Base-by-base conservation (phyloP, 441 rosid species). In the Geranium incanum region DNA sequence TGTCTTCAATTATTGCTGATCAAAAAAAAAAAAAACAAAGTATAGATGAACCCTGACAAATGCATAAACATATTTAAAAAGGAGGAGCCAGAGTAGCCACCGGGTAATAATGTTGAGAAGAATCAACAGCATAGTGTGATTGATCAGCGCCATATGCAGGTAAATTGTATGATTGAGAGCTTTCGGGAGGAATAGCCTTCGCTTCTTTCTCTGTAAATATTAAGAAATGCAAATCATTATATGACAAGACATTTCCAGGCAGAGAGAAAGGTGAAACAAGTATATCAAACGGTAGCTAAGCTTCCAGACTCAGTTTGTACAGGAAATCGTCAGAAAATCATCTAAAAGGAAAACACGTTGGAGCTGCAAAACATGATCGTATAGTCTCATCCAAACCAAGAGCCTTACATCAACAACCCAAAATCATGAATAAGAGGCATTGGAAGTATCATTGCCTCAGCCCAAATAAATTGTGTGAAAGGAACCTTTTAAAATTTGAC, bases 121-220 rank as follows among this genome's bases (percentile, higher is more conserved):
- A 13, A 43, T 79, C 81, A 71, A 64, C 74, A 16, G 77, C 78
- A 71, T 23, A 80, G 73, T 59, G 74, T 64, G 84, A 62, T 68
- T 84, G 80, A 11, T 79, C 75, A 1, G 68, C 59, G 50, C 79
- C 80, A 71, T 77, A 84, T 37, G 69, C 72, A 0, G 69, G 57
- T 64, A 76, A 87, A 71, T 70, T 73, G 63, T 75, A 80, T 52
- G 74, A 73, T 75, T 84, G 88, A 72, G 85, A 78, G 75, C 74
- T 82, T 23, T 72, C 85, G 72, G 77, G 81, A 78, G 75, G 74
- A 36, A 72, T 45, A 60, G 81, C 16, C 66, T 75, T 70, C 48
- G 85, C 76, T 81, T 84, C 98, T 82, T 80, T 87, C 74, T 79
- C 92, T 87, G 84, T 77, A 81, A 71, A 62, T 85, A 70, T 3